phyloP scores from a whole-genome alignment of 1,139 yeast genomes.

The Candida sojae region DNA sequence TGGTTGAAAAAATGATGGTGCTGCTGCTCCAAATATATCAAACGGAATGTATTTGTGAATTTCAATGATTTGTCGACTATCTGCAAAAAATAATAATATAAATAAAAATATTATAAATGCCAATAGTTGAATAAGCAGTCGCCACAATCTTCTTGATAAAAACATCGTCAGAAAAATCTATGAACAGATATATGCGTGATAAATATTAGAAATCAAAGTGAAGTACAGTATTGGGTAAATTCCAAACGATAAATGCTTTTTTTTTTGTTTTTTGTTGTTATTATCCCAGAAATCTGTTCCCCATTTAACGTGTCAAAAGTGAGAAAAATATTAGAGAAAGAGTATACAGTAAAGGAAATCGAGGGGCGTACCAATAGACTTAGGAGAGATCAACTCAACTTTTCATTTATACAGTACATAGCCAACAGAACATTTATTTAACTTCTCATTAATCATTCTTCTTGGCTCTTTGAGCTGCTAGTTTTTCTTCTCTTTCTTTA shows the following conservation, averaged over 20 bases:
- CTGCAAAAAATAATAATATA: conserved; percentile 31
- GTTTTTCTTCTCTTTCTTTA: conserved; percentile 24
- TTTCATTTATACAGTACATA: background rate
- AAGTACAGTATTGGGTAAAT: too few relatives aligned
- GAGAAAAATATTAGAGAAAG: too few relatives aligned
- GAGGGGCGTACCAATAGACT: too few relatives aligned
- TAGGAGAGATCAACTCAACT: background rate
- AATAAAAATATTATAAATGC: conserved; percentile 19
- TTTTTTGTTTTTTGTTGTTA: too few relatives aligned
- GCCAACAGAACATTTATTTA: too few relatives aligned
- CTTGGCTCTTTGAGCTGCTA: conserved; percentile 13
- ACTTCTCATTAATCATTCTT: background rate
- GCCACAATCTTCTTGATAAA: conserved; percentile 9
- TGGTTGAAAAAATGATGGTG: conserved; percentile 46
- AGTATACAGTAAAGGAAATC: too few relatives aligned
- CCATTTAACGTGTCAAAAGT: too few relatives aligned
- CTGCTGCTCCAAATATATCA: conserved; percentile 18
- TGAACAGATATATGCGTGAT: too few relatives aligned
- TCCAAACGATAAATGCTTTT: too few relatives aligned
- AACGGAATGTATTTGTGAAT: conserved; percentile 31
- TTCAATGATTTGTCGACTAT: conserved; percentile 30
- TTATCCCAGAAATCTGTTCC: too few relatives aligned
- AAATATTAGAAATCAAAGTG: too few relatives aligned
- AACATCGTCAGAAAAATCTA: background rate
- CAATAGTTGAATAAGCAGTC: conserved; percentile 5